A percentile compares a stretch with the other conserved stretches of the same genome.
phyloP scores from a whole-genome alignment of 192 early-diverging fungal genomes.

The Podila minutissima region DNA sequence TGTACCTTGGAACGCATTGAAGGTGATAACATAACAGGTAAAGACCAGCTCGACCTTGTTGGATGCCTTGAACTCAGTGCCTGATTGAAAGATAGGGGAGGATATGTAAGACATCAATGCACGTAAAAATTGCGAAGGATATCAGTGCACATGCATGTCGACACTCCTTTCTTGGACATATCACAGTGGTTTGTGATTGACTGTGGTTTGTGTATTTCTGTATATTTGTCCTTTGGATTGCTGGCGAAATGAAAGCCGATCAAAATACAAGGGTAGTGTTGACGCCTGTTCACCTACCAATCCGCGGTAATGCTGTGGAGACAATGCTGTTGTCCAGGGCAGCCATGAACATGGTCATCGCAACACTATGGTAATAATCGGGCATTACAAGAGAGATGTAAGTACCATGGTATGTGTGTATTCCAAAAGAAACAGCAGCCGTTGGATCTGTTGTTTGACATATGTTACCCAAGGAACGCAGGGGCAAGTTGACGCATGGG shows the following conservation, averaged over 20 bases:
- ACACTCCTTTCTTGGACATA: neutral
- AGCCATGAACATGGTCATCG: conserved; percentile 67
- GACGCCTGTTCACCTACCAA: conserved; percentile 25
- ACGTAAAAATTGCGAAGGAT: too few relatives aligned
- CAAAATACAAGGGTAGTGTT: neutral
- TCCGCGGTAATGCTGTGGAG: conserved; percentile 67
- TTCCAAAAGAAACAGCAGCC: too few relatives aligned
- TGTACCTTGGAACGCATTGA: conserved; percentile 48
- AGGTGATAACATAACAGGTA: conserved; percentile 48
- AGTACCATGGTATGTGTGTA: too few relatives aligned
- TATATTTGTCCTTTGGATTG: neutral
- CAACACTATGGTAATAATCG: conserved; percentile 10
- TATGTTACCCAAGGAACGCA: conserved; percentile 34
- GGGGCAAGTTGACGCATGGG: conserved; percentile 40
- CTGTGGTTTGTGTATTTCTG: neutral
- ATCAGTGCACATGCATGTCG: neutral
- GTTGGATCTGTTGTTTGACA: too few relatives aligned
- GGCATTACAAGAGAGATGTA: too few relatives aligned
- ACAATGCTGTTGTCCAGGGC: conserved; percentile 72
- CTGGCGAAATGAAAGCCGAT: neutral
- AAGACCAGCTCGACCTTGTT: conserved; percentile 47
- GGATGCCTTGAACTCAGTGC: conserved; percentile 33
- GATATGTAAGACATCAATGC: neutral
- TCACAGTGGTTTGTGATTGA: neutral
- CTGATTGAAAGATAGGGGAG: conserved; percentile 2